These are phyloP conservation scores for Gymnopilus junonius DNA, from an alignment of 768 basidiomycete genomes.

Conservation along the genomic window DNA sequence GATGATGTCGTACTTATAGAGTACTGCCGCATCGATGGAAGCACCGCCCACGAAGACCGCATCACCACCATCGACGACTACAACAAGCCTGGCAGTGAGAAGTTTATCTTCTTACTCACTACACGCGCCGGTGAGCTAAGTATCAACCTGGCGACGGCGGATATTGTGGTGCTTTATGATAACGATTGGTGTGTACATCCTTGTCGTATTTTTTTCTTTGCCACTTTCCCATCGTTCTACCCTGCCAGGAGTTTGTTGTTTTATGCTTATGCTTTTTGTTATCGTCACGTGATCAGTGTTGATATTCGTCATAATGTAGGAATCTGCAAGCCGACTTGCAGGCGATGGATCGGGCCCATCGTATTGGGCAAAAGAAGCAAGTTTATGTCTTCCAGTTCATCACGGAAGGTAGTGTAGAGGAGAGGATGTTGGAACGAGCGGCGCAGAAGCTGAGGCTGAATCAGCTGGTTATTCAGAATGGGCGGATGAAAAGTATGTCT, in stretches of 20 bases:
- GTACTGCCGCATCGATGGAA: constrained; percentile 96
- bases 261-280: too few species aligned
- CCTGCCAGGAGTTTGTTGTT: too few species aligned
- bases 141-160: constrained; percentile 94
- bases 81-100: constrained; percentile 92
- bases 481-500: constrained; percentile 78
- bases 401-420: constrained; percentile 94
- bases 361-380: constrained; percentile 96
- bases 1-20: too few species aligned
- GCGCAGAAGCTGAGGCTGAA: constrained; percentile 95
- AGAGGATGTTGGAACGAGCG: constrained; percentile 92
- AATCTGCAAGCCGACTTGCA: constrained; percentile 99
- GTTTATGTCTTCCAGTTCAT: constrained; percentile 98
- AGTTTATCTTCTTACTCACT: constrained; percentile 95
- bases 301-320: constrained; percentile 49
- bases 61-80: constrained; percentile 97
- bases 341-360: constrained; percentile 98
- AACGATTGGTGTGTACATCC: constrained; percentile 90
- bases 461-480: constrained; percentile 97
- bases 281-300: not conserved
- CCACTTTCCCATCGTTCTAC: too few species aligned
- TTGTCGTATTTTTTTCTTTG: too few species aligned
- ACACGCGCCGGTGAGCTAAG: constrained; percentile 97
- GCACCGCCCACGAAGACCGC: constrained; percentile 96
- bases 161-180: constrained; percentile 94